Evolutionary conservation across 345 rosid genomes (phyloP), one percentile per base, ranked within the genome.

Genomic region (Gossypium bickii): DNA sequence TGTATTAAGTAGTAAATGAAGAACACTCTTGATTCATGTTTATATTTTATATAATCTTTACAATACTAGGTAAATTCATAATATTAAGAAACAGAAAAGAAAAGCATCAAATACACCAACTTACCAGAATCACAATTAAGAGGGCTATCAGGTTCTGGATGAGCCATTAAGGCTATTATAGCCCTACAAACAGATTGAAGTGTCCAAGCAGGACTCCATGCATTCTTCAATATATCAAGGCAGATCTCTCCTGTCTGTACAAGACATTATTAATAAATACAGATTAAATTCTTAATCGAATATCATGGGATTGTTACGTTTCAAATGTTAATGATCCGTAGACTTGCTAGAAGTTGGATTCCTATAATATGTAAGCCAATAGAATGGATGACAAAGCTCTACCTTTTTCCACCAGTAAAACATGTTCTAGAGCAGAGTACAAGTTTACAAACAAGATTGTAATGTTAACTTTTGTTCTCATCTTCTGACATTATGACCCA

Each of bases 121-220:
- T 45, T 84, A 90, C 99, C 98, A 58, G 99, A 95, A 87, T 95
- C 98, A 52, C 99, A 95, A 78, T 96, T 96, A 58, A 96, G 86
- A 43, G 99, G 98, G 80, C 99, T 95, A 53, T 93, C 97, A 0
- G 98, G 90, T 77, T 95, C 98, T 20, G 98, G 99, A 76, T 95
- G 98, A 60, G 98, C 99, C 98, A 95, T 93, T 86, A 95, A 80
- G 74, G 98, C 97, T 57, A 95, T 93, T 81, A 95, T 91, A 20
- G 98, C 99, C 82, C 95, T 90, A 82, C 98, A 96, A 70, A 96
- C 99, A 51, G 97, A 95, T 82, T 95, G 97, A 73, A 93, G 93
- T 3, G 98, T 95, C 98, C 99, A 95, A n/a, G 99, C 98, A 1
- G 99, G 98, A 77, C 97, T 95, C 99, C 98, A 96, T 45, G 99